These are phyloP conservation scores for Bromus sterilis DNA, from an alignment of 176 grass and related monocot species.

Conservation along the genomic window DNA sequence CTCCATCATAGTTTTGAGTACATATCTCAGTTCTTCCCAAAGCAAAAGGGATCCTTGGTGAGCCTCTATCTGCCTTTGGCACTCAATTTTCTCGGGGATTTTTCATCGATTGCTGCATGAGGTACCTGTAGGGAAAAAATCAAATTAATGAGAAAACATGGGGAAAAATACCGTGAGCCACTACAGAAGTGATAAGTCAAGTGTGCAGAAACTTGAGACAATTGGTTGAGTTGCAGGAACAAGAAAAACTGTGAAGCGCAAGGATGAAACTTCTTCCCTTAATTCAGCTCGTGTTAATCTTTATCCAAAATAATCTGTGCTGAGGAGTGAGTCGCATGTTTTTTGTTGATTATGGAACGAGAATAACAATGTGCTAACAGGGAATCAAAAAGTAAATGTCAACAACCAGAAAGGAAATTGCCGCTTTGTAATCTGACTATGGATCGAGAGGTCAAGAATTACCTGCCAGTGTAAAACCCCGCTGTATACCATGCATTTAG, in stretches of 20 bases:
- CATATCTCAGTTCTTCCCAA: background rate
- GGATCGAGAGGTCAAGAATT: background rate
- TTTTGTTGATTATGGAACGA: background rate
- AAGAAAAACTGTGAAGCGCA: background rate
- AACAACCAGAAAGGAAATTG: background rate
- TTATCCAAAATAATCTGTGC: background rate
- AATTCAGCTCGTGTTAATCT: background rate
- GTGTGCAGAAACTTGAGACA: background rate
- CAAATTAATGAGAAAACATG: background rate
- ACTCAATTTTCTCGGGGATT: background rate
- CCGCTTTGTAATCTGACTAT: background rate
- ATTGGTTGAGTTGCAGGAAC: background rate
- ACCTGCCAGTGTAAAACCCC: constrained; percentile 87
- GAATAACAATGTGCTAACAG: background rate
- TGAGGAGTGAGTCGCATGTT: background rate
- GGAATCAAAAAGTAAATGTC: background rate
- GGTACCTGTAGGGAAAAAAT: constrained; percentile 33
- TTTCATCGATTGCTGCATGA: constrained; percentile 34
- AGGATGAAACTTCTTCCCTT: background rate
- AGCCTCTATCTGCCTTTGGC: background rate
- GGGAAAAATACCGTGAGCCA: background rate
- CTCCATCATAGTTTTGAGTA: background rate
- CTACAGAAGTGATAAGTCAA: background rate
- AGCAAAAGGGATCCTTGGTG: background rate
- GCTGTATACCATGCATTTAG: constrained; percentile 83